phyloP scores from a whole-genome alignment of 176 grass and related monocot genomes.

The Dactylis glomerata region DNA sequence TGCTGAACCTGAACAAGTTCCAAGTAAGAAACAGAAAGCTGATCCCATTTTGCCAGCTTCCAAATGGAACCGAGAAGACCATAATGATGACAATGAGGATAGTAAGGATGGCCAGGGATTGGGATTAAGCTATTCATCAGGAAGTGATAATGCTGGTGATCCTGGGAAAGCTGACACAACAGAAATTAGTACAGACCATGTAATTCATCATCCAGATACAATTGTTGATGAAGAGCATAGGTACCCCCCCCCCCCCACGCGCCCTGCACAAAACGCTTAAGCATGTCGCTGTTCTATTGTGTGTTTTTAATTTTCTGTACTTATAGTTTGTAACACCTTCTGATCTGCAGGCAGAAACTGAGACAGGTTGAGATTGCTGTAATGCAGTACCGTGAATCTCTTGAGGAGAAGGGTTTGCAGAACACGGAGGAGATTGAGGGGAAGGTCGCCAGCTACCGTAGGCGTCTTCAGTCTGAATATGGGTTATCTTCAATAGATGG shows the following conservation, averaged over 20 bases:
- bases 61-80: conserved; percentile 95
- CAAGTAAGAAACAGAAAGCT: conserved; percentile 50
- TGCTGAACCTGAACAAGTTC: conserved; percentile 23
- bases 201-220: conserved; percentile 47
- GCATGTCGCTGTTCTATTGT: conserved; percentile 6
- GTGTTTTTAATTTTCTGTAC: not conserved
- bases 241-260: conserved; percentile 25
- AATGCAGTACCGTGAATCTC: conserved; percentile 86
- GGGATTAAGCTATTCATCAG: conserved; percentile 96
- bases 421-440: conserved; percentile 83
- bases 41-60: conserved; percentile 87
- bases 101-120: conserved; percentile 48
- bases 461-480: conserved; percentile 76
- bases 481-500: conserved; percentile 70
- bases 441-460: conserved; percentile 69
- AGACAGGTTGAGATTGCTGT: conserved; percentile 89
- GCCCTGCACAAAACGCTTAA: not conserved
- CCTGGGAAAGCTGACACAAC: conserved; percentile 44
- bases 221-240: conserved; percentile 85
- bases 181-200: conserved; percentile 34
- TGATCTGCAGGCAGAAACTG: conserved; percentile 74
- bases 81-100: conserved; percentile 58
- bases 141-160: conserved; percentile 70
- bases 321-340: not conserved
- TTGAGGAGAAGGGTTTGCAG: conserved; percentile 77